These are phyloP conservation scores for Ordospora colligata DNA, from an alignment of 371 early-diverging fungal genomes.

Conservation along the genomic window DNA sequence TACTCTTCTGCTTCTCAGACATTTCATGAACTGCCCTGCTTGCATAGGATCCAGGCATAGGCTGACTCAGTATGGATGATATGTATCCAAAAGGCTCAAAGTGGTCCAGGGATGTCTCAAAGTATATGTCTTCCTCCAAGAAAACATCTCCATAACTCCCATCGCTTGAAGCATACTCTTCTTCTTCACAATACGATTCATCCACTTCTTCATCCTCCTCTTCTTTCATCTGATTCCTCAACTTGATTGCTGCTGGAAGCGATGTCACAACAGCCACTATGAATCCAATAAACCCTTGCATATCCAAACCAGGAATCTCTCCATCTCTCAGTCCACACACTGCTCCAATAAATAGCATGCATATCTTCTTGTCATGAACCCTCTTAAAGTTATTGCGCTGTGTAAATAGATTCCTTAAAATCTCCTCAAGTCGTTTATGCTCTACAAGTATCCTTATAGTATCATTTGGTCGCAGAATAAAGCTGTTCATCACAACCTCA, in stretches of 20 bases:
- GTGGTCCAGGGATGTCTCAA: constrained; percentile 53
- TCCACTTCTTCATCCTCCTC: constrained; percentile 40
- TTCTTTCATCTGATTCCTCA: constrained; percentile 51
- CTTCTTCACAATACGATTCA: constrained; percentile 36
- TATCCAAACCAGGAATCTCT: constrained; percentile 8
- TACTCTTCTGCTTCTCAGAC: not conserved
- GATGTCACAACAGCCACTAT: constrained; percentile 41
- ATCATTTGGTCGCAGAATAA: constrained; percentile 44
- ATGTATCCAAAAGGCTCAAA: constrained; percentile 57
- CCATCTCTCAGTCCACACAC: constrained; percentile 21
- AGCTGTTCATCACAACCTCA: constrained; percentile 54
- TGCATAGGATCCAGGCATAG: not conserved
- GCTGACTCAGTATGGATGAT: constrained; percentile 23
- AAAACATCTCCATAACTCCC: constrained; percentile 25
- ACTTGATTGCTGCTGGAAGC: constrained; percentile 56
- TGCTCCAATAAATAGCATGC: constrained; percentile 54
- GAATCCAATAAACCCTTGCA: constrained; percentile 13
- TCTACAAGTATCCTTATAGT: constrained; percentile 20
- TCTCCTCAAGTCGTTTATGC: constrained; percentile 15
- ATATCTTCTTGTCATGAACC: constrained; percentile 62
- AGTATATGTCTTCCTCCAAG: constrained; percentile 60
- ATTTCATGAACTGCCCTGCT: not conserved
- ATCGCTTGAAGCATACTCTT: constrained; percentile 23
- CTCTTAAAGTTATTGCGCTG: constrained; percentile 51
- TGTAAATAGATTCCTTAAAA: constrained; percentile 23